Evolutionary conservation across 2,329 filamentous ascomycete genomes (phyloP).

Genomic region (Aspergillus phoenicis): DNA sequence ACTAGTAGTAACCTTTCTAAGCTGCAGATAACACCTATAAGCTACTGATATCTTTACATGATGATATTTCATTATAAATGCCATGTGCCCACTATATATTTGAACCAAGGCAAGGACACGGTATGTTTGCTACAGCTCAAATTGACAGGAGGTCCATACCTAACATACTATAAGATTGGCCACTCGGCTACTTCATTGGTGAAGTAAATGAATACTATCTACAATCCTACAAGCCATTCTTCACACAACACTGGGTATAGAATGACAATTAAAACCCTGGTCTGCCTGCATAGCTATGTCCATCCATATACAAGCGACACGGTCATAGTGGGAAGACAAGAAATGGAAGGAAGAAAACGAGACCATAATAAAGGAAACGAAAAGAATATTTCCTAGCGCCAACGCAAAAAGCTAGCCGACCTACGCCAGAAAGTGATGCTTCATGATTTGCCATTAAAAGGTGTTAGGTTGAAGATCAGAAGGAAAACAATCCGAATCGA

Average conservation of each 20-base stretch:
- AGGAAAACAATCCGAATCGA: background rate
- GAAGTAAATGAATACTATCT: background rate
- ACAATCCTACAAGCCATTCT: background rate
- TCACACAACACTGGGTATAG: background rate
- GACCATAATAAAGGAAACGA: background rate
- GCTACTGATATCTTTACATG: too few relatives aligned
- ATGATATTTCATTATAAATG: too few relatives aligned
- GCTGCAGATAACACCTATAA: too few relatives aligned
- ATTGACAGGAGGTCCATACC: too few relatives aligned
- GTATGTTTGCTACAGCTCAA: too few relatives aligned
- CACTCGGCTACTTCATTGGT: too few relatives aligned
- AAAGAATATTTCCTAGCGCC: background rate
- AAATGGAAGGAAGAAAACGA: background rate
- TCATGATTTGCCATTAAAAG: conserved; percentile 6
- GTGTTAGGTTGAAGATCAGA: background rate
- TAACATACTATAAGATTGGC: too few relatives aligned
- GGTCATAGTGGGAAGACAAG: background rate
- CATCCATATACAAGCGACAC: conserved; percentile 13
- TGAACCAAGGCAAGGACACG: too few relatives aligned
- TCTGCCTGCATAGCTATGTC: background rate
- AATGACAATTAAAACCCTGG: background rate
- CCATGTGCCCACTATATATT: too few relatives aligned
- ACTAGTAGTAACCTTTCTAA: too few relatives aligned
- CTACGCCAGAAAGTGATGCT: conserved; percentile 13
- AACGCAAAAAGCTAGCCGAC: conserved; percentile 7